These are phyloP conservation scores for Panaeolus papilionaceus DNA, from an alignment of 768 basidiomycete genomes.

Conservation along the genomic window DNA sequence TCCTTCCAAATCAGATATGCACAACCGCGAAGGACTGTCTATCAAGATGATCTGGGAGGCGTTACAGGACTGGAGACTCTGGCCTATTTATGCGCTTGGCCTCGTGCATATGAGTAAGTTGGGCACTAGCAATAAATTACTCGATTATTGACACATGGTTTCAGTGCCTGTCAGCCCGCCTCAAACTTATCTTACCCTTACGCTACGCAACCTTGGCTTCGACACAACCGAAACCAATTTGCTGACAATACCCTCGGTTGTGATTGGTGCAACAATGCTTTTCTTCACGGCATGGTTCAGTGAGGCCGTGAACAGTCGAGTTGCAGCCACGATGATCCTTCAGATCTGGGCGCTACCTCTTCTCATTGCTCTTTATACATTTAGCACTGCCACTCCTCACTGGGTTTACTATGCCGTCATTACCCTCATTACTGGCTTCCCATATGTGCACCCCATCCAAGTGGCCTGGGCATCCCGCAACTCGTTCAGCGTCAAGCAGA, in stretches of 20 bases:
- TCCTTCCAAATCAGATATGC: conserved; percentile 71
- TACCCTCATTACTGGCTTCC: conserved; percentile 61
- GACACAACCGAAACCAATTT: conserved; percentile 67
- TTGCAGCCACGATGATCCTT: conserved; percentile 56
- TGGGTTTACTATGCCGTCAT: conserved; percentile 64
- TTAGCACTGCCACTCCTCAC: conserved; percentile 52
- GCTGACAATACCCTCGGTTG: conserved; percentile 63
- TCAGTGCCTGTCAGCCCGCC: conserved; percentile 65
- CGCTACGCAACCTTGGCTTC: conserved; percentile 67
- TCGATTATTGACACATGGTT: not conserved
- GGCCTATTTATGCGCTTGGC: conserved; percentile 69
- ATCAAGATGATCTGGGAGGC: conserved; percentile 55
- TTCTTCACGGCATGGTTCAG: conserved; percentile 55
- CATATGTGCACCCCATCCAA: conserved; percentile 54
- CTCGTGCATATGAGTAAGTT: conserved; percentile 57
- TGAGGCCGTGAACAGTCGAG: conserved; percentile 62
- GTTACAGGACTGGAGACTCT: conserved; percentile 64
- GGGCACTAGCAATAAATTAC: no score
- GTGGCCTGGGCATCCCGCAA: conserved; percentile 68
- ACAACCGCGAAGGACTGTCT: conserved; percentile 70
- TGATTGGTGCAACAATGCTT: conserved; percentile 56
- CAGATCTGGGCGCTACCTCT: conserved; percentile 70
- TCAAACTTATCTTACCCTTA: conserved; percentile 67
- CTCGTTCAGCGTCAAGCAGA: conserved; percentile 62
- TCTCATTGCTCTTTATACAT: conserved; percentile 61